phyloP scores from a whole-genome alignment of 345 rosid species.

The Linum trigynum region DNA sequence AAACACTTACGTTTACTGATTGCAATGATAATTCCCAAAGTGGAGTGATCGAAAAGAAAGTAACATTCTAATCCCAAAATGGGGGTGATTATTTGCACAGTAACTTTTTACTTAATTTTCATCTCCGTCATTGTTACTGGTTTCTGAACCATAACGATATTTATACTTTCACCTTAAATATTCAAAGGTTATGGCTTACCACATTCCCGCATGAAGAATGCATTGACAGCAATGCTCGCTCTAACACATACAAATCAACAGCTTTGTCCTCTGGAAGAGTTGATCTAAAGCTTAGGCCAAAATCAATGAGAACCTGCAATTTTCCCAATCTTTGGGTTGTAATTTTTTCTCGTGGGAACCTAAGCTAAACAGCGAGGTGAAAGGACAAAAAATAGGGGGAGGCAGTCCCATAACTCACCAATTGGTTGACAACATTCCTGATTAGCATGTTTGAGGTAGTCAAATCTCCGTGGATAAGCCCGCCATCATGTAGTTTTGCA shows the following conservation, averaged over 20 bases:
- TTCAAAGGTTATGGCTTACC: slow-evolving; percentile 34
- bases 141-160: no score
- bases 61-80: no score
- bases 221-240: slow-evolving; percentile 87
- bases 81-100: no score
- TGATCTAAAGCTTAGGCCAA: slow-evolving; percentile 89
- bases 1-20: no score
- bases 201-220: slow-evolving; percentile 97
- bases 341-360: background rate
- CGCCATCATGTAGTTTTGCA: slow-evolving; percentile 90
- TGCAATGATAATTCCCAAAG: no score
- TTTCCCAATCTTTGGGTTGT: slow-evolving; percentile 12
- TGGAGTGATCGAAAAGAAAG: no score
- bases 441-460: slow-evolving; percentile 92
- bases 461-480: slow-evolving; percentile 90
- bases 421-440: slow-evolving; percentile 47
- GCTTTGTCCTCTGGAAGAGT: slow-evolving; percentile 93
- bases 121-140: no score
- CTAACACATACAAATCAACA: slow-evolving; percentile 90
- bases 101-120: no score
- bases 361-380: background rate
- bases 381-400: background rate
- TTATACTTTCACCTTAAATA: no score
- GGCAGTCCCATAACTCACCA: slow-evolving; percentile 37
- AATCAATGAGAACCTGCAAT: slow-evolving; percentile 74